Conservation (phyloP, 352 stramenopile species). For the Phytophthora sp. region DNA sequence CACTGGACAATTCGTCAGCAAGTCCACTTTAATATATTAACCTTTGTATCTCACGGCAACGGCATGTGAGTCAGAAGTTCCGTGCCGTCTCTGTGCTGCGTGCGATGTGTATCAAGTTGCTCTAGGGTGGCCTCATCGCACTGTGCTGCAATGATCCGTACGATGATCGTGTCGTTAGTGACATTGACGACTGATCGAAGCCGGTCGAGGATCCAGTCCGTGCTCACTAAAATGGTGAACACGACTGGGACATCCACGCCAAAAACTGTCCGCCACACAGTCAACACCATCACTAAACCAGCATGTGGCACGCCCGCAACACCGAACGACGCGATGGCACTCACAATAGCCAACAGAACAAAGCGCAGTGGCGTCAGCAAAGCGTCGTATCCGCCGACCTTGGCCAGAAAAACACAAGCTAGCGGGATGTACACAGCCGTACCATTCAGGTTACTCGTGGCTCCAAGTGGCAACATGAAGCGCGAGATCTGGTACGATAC, state of each 20-base stretch:
- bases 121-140: conserved; percentile 58
- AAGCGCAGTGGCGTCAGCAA: conserved; percentile 65
- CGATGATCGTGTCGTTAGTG: conserved; percentile 84
- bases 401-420: conserved; percentile 77
- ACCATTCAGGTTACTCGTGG: conserved; percentile 78
- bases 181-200: conserved; percentile 81
- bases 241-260: conserved; percentile 54
- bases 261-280: conserved; percentile 78
- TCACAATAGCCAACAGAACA: conserved; percentile 69
- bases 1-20: background rate
- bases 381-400: conserved; percentile 55
- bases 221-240: conserved; percentile 75
- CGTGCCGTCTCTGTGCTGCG: conserved; percentile 37
- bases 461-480: conserved; percentile 72
- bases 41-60: conserved; percentile 16
- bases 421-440: conserved; percentile 79
- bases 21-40: conserved; percentile 33
- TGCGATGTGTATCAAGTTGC: conserved; percentile 25
- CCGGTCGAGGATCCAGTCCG: conserved; percentile 77
- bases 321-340: conserved; percentile 70
- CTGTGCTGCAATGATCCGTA: conserved; percentile 78
- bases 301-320: conserved; percentile 77
- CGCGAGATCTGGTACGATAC: conserved; percentile 64
- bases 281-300: conserved; percentile 81
- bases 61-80: conserved; percentile 31